These are phyloP conservation scores for Penicillium aurantiogriseum DNA, from an alignment of 2,329 filamentous ascomycete species.

Conservation along the genomic window DNA sequence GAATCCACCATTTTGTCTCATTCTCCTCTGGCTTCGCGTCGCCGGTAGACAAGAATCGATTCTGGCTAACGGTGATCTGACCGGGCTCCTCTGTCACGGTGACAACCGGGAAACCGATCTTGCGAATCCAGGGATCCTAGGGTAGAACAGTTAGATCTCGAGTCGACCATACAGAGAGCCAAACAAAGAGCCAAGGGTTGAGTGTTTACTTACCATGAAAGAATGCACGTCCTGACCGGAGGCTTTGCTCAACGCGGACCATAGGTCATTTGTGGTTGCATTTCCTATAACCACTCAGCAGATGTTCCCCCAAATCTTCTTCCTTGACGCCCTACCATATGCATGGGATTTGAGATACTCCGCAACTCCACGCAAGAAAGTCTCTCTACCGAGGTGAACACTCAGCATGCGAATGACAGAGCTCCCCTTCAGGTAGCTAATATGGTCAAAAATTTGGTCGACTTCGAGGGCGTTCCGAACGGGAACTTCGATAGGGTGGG, in stretches of 20 bases:
- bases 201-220: slow-evolving; percentile 65
- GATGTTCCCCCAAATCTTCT: background rate
- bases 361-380: slow-evolving; percentile 85
- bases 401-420: slow-evolving; percentile 96
- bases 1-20: slow-evolving; percentile 92
- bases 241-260: slow-evolving; percentile 81
- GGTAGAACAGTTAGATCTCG: slow-evolving; percentile 10
- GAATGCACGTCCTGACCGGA: slow-evolving; percentile 81
- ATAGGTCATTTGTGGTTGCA: slow-evolving; percentile 87
- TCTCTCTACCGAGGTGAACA: slow-evolving; percentile 80
- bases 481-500: slow-evolving; percentile 93
- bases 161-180: background rate
- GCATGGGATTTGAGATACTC: slow-evolving; percentile 85
- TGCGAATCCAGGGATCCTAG: slow-evolving; percentile 81
- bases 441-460: slow-evolving; percentile 96
- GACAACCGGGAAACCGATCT: slow-evolving; percentile 90
- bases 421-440: slow-evolving; percentile 95
- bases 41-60: slow-evolving; percentile 85
- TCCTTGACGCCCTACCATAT: slow-evolving; percentile 58
- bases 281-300: slow-evolving; percentile 50
- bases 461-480: slow-evolving; percentile 92
- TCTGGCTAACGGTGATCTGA: slow-evolving; percentile 79
- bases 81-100: slow-evolving; percentile 80
- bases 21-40: slow-evolving; percentile 91
- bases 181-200: background rate